phyloP scores from a whole-genome alignment of 345 rosid genomes.

The Aquilaria malaccensis region DNA sequence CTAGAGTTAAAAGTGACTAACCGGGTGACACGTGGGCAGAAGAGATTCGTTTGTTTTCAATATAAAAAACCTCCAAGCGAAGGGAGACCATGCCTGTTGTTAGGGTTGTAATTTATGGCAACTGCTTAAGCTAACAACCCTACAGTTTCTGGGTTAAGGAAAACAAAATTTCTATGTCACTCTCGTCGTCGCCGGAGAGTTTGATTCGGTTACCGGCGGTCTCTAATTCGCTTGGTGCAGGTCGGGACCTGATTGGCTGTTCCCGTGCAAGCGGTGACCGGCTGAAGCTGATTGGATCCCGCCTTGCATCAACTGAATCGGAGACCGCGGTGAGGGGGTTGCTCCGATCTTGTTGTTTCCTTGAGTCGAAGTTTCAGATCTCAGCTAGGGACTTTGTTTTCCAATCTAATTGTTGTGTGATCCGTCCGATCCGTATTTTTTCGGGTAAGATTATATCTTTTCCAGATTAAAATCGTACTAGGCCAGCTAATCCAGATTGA shows the following conservation, averaged over 20 bases:
- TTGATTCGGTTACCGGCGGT: slow-evolving; percentile 52
- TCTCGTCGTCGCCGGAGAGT: background rate
- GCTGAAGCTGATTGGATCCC: slow-evolving; percentile 54
- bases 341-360: slow-evolving; percentile 16
- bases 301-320: slow-evolving; percentile 99
- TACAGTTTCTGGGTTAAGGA: no score
- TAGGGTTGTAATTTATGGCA: slow-evolving; percentile 19
- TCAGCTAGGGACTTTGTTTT: slow-evolving; percentile 17
- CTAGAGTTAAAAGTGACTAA: no score
- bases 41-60: slow-evolving; percentile 21
- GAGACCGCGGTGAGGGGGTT: slow-evolving; percentile 63
- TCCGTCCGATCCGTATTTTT: no score
- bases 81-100: background rate
- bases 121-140: no score
- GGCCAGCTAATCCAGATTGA: no score
- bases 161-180: background rate
- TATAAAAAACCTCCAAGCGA: slow-evolving; percentile 26
- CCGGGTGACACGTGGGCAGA: slow-evolving; percentile 24
- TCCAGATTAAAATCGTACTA: no score
- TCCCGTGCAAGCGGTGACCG: slow-evolving; percentile 20
- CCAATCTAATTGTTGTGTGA: no score
- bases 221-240: slow-evolving; percentile 99
- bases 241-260: slow-evolving; percentile 77
- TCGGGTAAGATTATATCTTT: background rate
- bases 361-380: slow-evolving; percentile 26